Evolutionary conservation across 75 land plant genomes (phyloP).

Genomic region (Selaginella tamariscina): DNA sequence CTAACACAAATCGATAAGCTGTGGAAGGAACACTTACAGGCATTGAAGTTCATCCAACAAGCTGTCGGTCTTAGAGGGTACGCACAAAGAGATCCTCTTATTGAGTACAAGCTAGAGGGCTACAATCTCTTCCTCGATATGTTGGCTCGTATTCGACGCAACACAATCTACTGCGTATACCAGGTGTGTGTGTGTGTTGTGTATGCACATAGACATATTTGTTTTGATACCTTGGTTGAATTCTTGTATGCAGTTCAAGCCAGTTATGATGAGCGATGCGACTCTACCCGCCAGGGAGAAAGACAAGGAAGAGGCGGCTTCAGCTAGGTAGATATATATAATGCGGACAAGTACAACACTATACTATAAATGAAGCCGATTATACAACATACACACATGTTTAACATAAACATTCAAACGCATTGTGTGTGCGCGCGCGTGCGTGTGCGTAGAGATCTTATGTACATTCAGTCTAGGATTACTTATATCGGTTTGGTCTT

Average conservation of each 20-base stretch:
- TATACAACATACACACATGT: neutral
- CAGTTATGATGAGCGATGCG: neutral
- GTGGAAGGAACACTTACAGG: constrained; percentile 98
- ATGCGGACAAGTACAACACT: too few relatives aligned
- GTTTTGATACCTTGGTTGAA: neutral
- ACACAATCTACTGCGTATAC: constrained; percentile 89
- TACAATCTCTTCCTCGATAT: constrained; percentile 97
- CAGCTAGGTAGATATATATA: too few relatives aligned
- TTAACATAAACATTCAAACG: too few relatives aligned
- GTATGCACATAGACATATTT: neutral
- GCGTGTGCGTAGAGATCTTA: too few relatives aligned
- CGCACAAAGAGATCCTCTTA: constrained; percentile 95
- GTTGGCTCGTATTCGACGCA: constrained; percentile 92
- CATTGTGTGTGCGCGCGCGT: too few relatives aligned
- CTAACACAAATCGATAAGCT: constrained; percentile 83
- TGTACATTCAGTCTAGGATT: too few relatives aligned
- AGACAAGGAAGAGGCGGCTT: neutral
- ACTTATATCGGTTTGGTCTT: too few relatives aligned
- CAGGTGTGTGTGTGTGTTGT: constrained; percentile 38
- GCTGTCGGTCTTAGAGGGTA: constrained; percentile 97
- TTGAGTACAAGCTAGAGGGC: constrained; percentile 99
- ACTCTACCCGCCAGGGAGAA: neutral
- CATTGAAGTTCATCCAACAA: constrained; percentile 93
- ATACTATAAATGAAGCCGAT: too few relatives aligned
- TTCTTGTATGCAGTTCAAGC: neutral